Evolutionary conservation across 371 early-diverging fungal genomes (phyloP), one percentile per base, ranked within the genome.

Genomic region (Mucor velutinosus): DNA sequence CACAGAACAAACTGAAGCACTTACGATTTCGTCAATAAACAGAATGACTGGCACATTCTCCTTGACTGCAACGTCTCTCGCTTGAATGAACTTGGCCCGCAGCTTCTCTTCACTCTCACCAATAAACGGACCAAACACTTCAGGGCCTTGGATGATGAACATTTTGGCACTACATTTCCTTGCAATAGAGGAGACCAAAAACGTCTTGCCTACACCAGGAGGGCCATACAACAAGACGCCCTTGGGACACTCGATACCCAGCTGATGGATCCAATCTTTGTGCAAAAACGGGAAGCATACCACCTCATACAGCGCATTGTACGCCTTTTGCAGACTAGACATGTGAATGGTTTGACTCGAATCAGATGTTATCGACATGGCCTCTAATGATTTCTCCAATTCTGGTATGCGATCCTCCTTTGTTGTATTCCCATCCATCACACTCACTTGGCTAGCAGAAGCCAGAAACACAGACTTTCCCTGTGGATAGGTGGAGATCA

Each of bases 11-110:
- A 3, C 11, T 4, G 6, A 4, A 0, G 29, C n/a, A 5, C 86
- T 74, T 80, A 90, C 98, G 45, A 99, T 90, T 78, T 99, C 99
- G 81, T 99, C 99, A 58, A 99, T 98, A 79, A 99, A 99, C 43
- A 99, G 78, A 55, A 99, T 93, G 33, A 92, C 86, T 0, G 96
- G 91, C 30, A 60, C 51, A 58, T 78, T 61, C 21, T 58, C 62
- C 59, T 82, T 71, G 5, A 69, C 53, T 0, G 86, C 83, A 51
- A 81, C 68, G 1, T 69, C 66, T 51, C 79, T 82, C 3, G 99
- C 99, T 61, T 93, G 89, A 1, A 81, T 82, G 79, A 99, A 99
- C 56, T 86, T 90, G 17, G 79, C 78, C 8, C 99, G 85, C 25
- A 99, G 76, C 53, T 87, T 88, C 37, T 86, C 90, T 79, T 99